Evolutionary conservation across 129 eudicot species (phyloP), one percentile per base, ranked within the genome.

Genomic region (Lactuca sativa): DNA sequence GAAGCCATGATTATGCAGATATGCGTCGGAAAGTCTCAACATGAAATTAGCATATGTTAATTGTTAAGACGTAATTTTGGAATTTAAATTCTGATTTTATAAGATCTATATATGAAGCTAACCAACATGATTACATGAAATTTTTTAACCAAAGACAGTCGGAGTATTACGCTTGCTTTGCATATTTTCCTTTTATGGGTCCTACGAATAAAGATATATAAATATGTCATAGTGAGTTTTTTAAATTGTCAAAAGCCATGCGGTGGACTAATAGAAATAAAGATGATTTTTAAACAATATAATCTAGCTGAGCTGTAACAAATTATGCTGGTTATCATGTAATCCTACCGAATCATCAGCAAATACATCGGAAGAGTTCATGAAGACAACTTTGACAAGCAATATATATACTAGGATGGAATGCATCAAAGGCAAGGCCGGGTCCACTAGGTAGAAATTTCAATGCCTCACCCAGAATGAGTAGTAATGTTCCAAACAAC

Each of bases 201-300:
- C 62, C 76, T 60, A 60, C 37, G 21, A 48, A 15, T 7, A 15
- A 70, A 31, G n/a, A 34, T 54, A 7, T 21, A 21, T 21, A 21
- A 48, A n/a, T n/a, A 34, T n/a, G 47, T 8, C 17, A 57, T 43
- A 7, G 25, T 9, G 9, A 25, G 30, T n/a, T n/a, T 32, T 13
- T 9, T 16, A 32, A 71, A 44, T 59, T 41, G 61, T 54, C 62
- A n/a, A n/a, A 68, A 21, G 32, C 48, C 6, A 43, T 43, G 66
- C 58, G 66, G 66, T 44, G 58, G 67, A 71, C 75, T 43, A 71
- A 58, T 44, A 43, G 58, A 13, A 30, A 58, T 70, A 43, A 41
- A 57, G 67, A 33, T 59, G 21, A 21, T 59, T 51, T 25, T 59
- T 9, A 43, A 59, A 58, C 67, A 44, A 59, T 58, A 44, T 51